Conservation (phyloP, 768 basidiomycete genomes). For the Floccularia luteovirens region DNA sequence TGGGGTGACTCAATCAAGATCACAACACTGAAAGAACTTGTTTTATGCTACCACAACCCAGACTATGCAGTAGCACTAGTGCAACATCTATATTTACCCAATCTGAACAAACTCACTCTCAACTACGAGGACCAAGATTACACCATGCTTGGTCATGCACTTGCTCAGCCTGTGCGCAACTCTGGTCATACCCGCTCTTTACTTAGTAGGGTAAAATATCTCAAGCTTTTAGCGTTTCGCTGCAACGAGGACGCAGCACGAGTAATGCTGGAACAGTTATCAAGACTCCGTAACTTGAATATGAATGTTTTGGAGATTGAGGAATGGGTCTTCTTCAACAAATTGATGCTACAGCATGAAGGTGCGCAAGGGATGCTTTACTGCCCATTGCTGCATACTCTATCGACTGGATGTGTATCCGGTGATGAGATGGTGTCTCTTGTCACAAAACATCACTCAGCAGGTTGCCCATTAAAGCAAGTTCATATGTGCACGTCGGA, state of each 20-base stretch:
- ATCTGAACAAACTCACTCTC: constrained; percentile 35
- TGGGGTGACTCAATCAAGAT: constrained; percentile 25
- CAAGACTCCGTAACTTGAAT: constrained; percentile 34
- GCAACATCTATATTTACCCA: constrained; percentile 29
- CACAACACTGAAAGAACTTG: constrained; percentile 29
- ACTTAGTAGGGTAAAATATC: constrained; percentile 37
- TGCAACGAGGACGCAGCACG: constrained; percentile 14
- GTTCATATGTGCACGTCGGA: constrained; percentile 41
- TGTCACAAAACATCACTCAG: constrained; percentile 29
- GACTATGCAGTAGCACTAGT: constrained; percentile 29
- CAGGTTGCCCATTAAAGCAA: constrained; percentile 37
- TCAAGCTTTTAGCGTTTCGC: constrained; percentile 18
- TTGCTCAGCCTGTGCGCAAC: constrained; percentile 30
- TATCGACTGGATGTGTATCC: constrained; percentile 37
- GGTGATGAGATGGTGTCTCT: constrained; percentile 34
- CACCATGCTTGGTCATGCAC: constrained; percentile 34
- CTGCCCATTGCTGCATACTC: constrained; percentile 43
- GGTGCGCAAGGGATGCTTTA: constrained; percentile 16
- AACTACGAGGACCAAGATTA: constrained; percentile 52
- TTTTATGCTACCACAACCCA: constrained; percentile 30
- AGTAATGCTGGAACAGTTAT: constrained; percentile 38
- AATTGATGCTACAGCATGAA: constrained; percentile 8
- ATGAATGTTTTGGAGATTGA: constrained; percentile 23
- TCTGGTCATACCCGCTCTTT: constrained; percentile 34
- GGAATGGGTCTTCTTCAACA: constrained; percentile 19